A percentile compares a stretch with the other conserved stretches of the same genome.
Conservation (phyloP, 2,329 filamentous ascomycete species). For the Cladophialophora immunda region DNA sequence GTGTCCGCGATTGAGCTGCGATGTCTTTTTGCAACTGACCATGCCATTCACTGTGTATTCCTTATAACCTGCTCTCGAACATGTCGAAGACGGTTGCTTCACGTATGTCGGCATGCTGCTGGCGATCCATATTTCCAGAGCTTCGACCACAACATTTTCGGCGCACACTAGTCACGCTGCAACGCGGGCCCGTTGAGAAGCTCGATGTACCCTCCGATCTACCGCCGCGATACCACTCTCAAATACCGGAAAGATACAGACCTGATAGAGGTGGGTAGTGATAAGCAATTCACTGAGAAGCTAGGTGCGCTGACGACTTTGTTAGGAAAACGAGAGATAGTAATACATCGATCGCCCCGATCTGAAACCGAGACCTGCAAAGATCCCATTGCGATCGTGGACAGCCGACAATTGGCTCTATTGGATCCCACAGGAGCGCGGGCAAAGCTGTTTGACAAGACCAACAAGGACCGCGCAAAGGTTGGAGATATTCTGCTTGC, state of each 20-base stretch:
- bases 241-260: slow-evolving; percentile 51
- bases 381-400: slow-evolving; percentile 74
- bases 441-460: slow-evolving; percentile 76
- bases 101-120: slow-evolving; percentile 73
- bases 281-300: neutral
- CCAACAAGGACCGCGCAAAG: slow-evolving; percentile 79
- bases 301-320: slow-evolving; percentile 14
- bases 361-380: slow-evolving; percentile 50
- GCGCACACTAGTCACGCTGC: slow-evolving; percentile 61
- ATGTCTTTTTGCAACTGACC: neutral
- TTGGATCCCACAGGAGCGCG: slow-evolving; percentile 89
- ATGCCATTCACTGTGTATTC: neutral
- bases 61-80: slow-evolving; percentile 35
- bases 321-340: slow-evolving; percentile 59
- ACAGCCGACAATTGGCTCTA: slow-evolving; percentile 71
- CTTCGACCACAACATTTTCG: slow-evolving; percentile 59
- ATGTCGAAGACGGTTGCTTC: slow-evolving; percentile 68
- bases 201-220: slow-evolving; percentile 52
- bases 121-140: slow-evolving; percentile 71
- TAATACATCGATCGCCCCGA: slow-evolving; percentile 60
- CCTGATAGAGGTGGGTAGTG: slow-evolving; percentile 49
- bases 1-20: slow-evolving; percentile 8
- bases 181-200: slow-evolving; percentile 53
- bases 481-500: slow-evolving; percentile 92
- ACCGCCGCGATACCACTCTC: slow-evolving; percentile 53